Evolutionary conservation across 306 rosid genomes (phyloP), one percentile per base, ranked within the genome.

Genomic region (Vigna angularis): DNA sequence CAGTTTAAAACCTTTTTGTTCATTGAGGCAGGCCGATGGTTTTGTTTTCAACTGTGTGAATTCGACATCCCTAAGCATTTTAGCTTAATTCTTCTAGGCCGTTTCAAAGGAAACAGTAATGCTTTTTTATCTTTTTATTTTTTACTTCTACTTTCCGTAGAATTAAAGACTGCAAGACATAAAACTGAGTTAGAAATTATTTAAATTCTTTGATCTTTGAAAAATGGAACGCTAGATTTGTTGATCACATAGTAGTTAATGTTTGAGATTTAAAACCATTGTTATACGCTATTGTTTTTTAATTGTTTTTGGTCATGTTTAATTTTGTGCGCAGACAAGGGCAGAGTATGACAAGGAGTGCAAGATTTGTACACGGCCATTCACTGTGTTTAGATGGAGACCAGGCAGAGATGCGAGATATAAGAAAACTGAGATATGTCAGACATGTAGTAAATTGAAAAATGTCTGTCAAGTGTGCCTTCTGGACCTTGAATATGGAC

Each of bases 401-500:
- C 97, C 97, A n/a, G 97, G 98, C 34, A 89, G 96, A 11, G 96
- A 93, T 72, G 96, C 98, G 3, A 88, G 98, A 56, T 89, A 87
- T 76, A 93, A 93, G 87, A 93, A 93, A 81, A 71, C 85, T 12
- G 98, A 93, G 85, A 93, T 93, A 79, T 93, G 98, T 76, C 98
- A 93, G 88, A 93, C 98, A 4, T 93, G 97, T 77, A 87, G 97
- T 66, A 93, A 93, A 83, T 83, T 93, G 85, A 93, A 93, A 78
- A 93, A 93, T 76, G 96, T 90, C 24, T 93, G 98, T 80, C 97
- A 93, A 85, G 98, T 93, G 75, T 93, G 98, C 85, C 92, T 93
- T 77, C 79, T 91, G 81, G 98, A 93, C 85, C 90, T 93, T 40
- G 97, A 93, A 76, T 91, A 91, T 47, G 98, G 98, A 20, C 76